Conservation (phyloP, 2,329 filamentous ascomycete species). For the Ramularia endophylla region DNA sequence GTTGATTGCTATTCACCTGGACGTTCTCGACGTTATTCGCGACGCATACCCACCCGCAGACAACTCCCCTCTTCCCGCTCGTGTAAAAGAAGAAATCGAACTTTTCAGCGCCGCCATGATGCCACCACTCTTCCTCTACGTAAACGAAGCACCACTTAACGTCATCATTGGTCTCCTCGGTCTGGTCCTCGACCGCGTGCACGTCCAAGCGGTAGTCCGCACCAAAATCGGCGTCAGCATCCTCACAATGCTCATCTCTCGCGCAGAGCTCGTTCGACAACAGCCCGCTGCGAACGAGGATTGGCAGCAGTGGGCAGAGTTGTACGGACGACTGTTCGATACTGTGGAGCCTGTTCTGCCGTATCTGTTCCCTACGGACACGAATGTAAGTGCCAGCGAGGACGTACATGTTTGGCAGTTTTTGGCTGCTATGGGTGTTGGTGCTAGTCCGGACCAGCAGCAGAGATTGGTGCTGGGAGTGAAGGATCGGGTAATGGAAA, state of each 20-base stretch:
- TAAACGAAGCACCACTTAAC: conserved; percentile 83
- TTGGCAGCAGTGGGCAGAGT: conserved; percentile 74
- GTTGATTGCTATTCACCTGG: conserved; percentile 90
- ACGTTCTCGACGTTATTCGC: conserved; percentile 83
- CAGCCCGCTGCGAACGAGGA: conserved; percentile 60
- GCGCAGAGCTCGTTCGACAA: conserved; percentile 89
- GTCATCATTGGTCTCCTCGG: conserved; percentile 88
- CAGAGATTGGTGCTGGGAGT: conserved; percentile 90
- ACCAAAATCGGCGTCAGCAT: conserved; percentile 85
- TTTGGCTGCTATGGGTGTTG: conserved; percentile 88
- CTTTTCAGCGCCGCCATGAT: conserved; percentile 84
- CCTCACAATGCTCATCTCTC: conserved; percentile 88
- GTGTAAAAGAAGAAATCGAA: conserved; percentile 85
- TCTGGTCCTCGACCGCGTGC: conserved; percentile 72
- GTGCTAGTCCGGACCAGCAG: conserved; percentile 89
- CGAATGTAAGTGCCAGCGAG: conserved; percentile 61
- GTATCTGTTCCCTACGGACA: conserved; percentile 84
- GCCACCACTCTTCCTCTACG: conserved; percentile 80
- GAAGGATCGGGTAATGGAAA: conserved; percentile 97
- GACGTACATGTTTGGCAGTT: conserved; percentile 99
- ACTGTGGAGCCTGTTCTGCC: conserved; percentile 76
- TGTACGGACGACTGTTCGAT: conserved; percentile 85
- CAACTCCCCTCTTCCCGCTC: conserved; percentile 65
- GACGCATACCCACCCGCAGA: conserved; percentile 66
- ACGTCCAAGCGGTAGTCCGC: conserved; percentile 75